Base-by-base conservation (phyloP, 2,329 filamentous ascomycete species). In the Colletotrichum endophyticum region DNA sequence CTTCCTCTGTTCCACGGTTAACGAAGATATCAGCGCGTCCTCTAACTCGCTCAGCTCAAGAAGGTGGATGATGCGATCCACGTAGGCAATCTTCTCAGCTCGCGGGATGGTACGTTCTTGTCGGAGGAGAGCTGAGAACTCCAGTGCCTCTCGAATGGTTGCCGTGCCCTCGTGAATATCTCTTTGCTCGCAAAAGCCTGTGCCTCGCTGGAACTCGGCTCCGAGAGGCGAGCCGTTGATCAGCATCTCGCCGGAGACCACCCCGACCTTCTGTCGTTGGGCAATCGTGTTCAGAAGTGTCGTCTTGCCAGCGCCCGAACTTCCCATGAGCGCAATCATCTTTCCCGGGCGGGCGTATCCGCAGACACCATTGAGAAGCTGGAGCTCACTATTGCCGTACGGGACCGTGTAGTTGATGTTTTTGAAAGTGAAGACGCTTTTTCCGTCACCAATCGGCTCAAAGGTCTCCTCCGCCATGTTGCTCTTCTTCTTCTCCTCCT, bases 241-340 rank as follows among this genome's bases (percentile, higher is more conserved):
- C 19, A 87, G 84, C 6, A 94, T 90, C 6, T 92, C 88, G 63
- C 93, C 93, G 70, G 88, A 94, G 90, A 13, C 93, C 88, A 73
- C 94, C 93, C 77, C 77, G 71, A 87, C 89, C 19, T 87, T 92
- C 82, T 95, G 93, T 4, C 95, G 91, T 81, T 96, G 94, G 0
- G 94, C 92, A 1, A 91, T 82, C 0, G 94, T 95, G 83, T 97
- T 96, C 22, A 98, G 88, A 0, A 98, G 86, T 0, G 95, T 97
- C 0, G 95, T 96, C 85, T 98, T 98, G 15, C 95, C 95, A 11
- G 95, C 95, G 59, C 94, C 95, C 6, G 92, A 95, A 3, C 94
- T 94, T 70, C 95, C 95, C 88, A 97, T 95, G 2, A 98, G 87
- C 0, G 95, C 95, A 59, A 95, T 92, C 90, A 98, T 93, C 22